Evolutionary conservation across 2,329 filamentous ascomycete species (phyloP).

Genomic region (Colletotrichum sp.): DNA sequence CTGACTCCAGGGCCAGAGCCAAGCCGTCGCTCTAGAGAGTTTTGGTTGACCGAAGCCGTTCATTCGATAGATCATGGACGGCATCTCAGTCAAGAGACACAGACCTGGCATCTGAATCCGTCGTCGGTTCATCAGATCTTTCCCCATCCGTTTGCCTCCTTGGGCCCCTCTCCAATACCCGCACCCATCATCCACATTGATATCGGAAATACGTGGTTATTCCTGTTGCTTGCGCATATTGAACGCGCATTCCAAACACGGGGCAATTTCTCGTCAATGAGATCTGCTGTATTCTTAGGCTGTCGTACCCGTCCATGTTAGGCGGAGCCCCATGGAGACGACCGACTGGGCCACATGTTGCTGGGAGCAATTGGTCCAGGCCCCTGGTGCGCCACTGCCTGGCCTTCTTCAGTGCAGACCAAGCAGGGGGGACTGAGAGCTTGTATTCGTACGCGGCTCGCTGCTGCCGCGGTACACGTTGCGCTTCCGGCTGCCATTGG

Average conservation of each 20-base stretch:
- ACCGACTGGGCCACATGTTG: neutral
- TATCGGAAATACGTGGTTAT: neutral
- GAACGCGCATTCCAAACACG: neutral
- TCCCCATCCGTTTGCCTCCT: slow-evolving; percentile 13
- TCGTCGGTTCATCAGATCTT: slow-evolving; percentile 14
- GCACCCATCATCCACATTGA: neutral
- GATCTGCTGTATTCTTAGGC: neutral
- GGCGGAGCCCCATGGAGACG: neutral
- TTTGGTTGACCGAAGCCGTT: neutral
- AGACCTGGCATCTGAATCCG: neutral
- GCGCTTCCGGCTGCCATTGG: slow-evolving; percentile 14
- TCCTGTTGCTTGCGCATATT: neutral
- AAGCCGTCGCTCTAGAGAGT: neutral
- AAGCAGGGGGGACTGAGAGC: neutral
- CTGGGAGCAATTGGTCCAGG: neutral
- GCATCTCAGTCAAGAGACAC: neutral
- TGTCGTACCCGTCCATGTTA: slow-evolving; percentile 5
- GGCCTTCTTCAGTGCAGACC: neutral
- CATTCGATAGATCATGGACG: neutral
- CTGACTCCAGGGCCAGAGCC: neutral
- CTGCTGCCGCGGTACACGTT: neutral
- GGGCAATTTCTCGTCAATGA: neutral
- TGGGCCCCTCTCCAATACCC: neutral
- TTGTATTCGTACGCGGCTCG: neutral
- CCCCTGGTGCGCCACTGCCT: neutral